A percentile compares a stretch with the other conserved stretches of the same genome.
Evolutionary conservation across 768 basidiomycete genomes (phyloP).

Genomic region (Mycena sanguinolenta): DNA sequence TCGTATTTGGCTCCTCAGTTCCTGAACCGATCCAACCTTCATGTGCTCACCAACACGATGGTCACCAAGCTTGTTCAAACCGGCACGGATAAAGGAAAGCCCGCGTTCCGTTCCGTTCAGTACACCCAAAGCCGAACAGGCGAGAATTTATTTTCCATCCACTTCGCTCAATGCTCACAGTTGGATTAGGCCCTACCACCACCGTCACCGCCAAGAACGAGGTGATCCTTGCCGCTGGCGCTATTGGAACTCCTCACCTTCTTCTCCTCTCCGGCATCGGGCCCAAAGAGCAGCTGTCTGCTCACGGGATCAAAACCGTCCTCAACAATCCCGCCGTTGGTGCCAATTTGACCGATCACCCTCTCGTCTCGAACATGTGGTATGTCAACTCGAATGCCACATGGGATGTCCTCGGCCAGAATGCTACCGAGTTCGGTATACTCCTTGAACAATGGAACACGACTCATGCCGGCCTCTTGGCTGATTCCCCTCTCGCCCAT

Average conservation of each 20-base stretch:
- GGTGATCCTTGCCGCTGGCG: conserved; percentile 47
- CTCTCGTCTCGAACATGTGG: conserved; percentile 17
- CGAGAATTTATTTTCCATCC: background rate
- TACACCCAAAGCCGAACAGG: conserved; percentile 11
- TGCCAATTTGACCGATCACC: conserved; percentile 38
- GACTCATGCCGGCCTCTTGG: conserved; percentile 35
- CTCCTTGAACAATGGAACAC: conserved; percentile 30
- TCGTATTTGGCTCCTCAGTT: conserved; percentile 43
- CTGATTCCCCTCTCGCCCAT: conserved; percentile 22
- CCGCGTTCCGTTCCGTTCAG: conserved; percentile 14
- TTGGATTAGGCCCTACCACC: conserved; percentile 1
- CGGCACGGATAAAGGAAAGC: background rate
- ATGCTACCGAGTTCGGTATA: conserved; percentile 21
- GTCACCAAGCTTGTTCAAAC: conserved; percentile 37
- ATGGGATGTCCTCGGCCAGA: conserved; percentile 29
- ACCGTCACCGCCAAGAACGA: conserved; percentile 41
- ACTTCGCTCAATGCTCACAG: background rate
- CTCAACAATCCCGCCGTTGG: conserved; percentile 40
- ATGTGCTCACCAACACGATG: conserved; percentile 40
- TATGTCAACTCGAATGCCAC: conserved; percentile 38
- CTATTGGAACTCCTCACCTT: conserved; percentile 43
- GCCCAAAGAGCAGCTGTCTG: conserved; percentile 13
- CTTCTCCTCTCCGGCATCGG: conserved; percentile 43
- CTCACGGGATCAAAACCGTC: conserved; percentile 33
- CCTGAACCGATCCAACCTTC: conserved; percentile 40